Evolutionary conservation across 352 stramenopile species (phyloP).

Genomic region (Stramenopiles sp.): DNA sequence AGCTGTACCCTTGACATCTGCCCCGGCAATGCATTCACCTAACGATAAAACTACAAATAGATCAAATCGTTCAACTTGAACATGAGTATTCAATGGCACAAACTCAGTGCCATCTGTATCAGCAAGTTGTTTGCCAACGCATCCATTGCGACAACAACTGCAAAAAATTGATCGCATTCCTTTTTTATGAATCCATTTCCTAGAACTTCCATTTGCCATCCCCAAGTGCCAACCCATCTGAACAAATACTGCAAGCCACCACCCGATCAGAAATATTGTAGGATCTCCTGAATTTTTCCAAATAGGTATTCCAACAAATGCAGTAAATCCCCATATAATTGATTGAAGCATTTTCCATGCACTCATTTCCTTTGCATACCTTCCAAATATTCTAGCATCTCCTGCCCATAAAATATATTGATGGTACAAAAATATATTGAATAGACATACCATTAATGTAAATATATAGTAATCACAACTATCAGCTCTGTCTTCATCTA

Average conservation of each 20-base stretch:
- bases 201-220: not conserved
- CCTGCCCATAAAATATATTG: not conserved
- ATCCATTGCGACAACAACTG: not conserved
- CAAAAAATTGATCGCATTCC: not conserved
- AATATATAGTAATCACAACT: not conserved
- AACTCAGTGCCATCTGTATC: not conserved
- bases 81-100: not conserved
- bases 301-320: not conserved
- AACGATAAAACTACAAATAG: not conserved
- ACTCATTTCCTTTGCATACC: not conserved
- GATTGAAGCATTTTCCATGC: not conserved
- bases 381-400: not conserved
- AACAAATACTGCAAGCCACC: not conserved
- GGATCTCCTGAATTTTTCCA: not conserved
- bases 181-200: not conserved
- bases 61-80: not conserved
- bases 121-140: not conserved
- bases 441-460: not conserved
- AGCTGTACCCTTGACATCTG: not conserved
- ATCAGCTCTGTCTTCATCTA: not conserved
- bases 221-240: not conserved
- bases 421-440: not conserved
- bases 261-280: not conserved
- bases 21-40: not conserved
- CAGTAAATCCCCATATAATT: not conserved